Evolutionary conservation across 1,284 basidiomycete genomes (phyloP).

Genomic region (Moesziomyces globuligerus): DNA sequence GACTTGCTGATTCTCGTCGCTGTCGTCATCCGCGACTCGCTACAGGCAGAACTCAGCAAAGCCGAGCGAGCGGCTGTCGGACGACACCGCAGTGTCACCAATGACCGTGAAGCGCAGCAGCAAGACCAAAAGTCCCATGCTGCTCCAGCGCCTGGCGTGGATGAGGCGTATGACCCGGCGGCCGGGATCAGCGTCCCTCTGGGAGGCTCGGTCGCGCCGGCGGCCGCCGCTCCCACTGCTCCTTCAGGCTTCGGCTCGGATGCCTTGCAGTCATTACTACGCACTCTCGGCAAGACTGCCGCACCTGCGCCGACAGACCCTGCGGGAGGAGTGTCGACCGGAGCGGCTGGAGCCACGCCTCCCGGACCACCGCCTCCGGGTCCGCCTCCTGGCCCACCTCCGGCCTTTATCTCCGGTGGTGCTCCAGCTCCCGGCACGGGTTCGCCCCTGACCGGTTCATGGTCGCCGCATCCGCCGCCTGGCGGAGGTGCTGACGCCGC

Average conservation of each 20-base stretch:
- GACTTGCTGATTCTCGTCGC: slow-evolving; percentile 58
- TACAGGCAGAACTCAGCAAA: slow-evolving; percentile 25
- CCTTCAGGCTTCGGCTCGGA: slow-evolving; percentile 22
- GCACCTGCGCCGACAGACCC: slow-evolving; percentile 9
- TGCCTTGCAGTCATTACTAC: slow-evolving; percentile 37
- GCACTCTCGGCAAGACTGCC: slow-evolving; percentile 30
- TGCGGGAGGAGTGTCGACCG: slow-evolving; percentile 1
- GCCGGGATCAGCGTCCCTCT: slow-evolving; percentile 21
- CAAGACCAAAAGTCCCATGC: neutral
- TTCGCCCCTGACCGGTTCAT: slow-evolving; percentile 15
- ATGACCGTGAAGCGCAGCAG: slow-evolving; percentile 9
- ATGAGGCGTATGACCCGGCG: slow-evolving; percentile 24
- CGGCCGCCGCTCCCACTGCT: neutral
- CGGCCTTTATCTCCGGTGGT: slow-evolving; percentile 1
- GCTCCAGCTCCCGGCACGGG: neutral
- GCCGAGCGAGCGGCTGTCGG: slow-evolving; percentile 13
- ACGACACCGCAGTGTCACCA: slow-evolving; percentile 22
- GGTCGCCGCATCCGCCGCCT: slow-evolving; percentile 15
- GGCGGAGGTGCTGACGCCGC: neutral
- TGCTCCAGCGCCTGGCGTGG: neutral
- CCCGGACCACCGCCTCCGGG: slow-evolving; percentile 27
- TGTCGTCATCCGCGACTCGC: slow-evolving; percentile 51
- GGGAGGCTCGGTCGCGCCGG: neutral
- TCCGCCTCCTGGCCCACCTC: slow-evolving; percentile 33
- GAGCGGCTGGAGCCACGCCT: slow-evolving; percentile 5